Percentiles rank a stretch among this genome's conserved stretches.
These are phyloP conservation scores for Choiromyces venosus DNA, from an alignment of 495 filamentous ascomycete species.

Conservation along the genomic window DNA sequence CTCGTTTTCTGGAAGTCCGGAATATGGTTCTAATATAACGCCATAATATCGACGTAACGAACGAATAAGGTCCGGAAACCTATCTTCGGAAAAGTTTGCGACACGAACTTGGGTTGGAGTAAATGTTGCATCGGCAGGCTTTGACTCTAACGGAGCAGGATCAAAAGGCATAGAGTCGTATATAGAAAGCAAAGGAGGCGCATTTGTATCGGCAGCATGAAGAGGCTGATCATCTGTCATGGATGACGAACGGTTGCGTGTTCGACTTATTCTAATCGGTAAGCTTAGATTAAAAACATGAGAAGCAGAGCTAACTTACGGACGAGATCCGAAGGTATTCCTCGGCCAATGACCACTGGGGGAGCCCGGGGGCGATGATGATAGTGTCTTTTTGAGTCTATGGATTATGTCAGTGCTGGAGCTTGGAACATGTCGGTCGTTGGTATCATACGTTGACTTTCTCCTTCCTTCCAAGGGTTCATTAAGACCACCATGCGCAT, in stretches of 20 bases:
- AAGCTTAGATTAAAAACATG: conserved; percentile 5
- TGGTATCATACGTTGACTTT: conserved; percentile 29
- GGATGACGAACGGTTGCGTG: conserved; percentile 38
- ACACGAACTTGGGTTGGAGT: conserved; percentile 41
- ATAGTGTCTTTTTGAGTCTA: conserved; percentile 28
- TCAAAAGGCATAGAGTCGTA: conserved; percentile 35
- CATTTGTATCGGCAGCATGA: conserved; percentile 30
- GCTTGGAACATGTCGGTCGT: conserved; percentile 4
- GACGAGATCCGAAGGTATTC: conserved; percentile 40
- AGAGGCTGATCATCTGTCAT: conserved; percentile 31
- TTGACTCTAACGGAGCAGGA: conserved; percentile 24
- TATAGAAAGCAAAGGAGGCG: conserved; percentile 35
- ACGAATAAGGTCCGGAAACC: conserved; percentile 39
- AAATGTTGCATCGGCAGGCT: conserved; percentile 23
- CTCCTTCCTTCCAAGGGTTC: conserved; percentile 35
- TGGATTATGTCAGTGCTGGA: conserved; percentile 5
- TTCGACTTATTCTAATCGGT: conserved; percentile 35
- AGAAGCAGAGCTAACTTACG: conserved; percentile 19
- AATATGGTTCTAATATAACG: conserved; percentile 38
- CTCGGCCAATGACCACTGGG: conserved; percentile 37
- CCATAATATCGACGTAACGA: conserved; percentile 39
- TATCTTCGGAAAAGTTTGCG: conserved; percentile 39
- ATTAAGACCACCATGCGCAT: conserved; percentile 5
- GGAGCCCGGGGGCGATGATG: conserved; percentile 32
- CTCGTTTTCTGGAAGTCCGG: conserved; percentile 33